Conservation (phyloP, 805 yeast genomes). For the Phaffomyces opuntiae region DNA sequence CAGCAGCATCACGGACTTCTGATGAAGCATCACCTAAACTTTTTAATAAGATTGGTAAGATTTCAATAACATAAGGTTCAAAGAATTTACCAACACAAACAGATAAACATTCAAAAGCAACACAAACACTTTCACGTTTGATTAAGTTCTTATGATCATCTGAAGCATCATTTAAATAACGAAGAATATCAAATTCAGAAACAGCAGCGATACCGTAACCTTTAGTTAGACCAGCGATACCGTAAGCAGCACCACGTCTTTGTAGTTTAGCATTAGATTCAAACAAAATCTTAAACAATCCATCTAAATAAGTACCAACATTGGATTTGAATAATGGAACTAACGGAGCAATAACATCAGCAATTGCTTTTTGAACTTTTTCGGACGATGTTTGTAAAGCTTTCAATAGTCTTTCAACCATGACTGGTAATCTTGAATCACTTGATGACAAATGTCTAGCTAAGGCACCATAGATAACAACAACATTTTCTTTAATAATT, state of each 20-base stretch:
- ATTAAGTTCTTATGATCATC: conserved; percentile 75
- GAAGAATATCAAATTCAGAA: conserved; percentile 67
- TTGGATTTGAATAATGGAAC: conserved; percentile 49
- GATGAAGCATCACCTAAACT: conserved; percentile 78
- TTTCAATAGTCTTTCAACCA: conserved; percentile 60
- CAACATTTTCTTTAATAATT: conserved; percentile 66
- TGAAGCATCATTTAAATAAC: conserved; percentile 71
- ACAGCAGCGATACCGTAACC: conserved; percentile 83
- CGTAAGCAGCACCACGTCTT: conserved; percentile 93
- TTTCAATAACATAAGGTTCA: conserved; percentile 91
- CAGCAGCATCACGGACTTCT: conserved; percentile 87
- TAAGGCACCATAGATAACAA: conserved; percentile 83
- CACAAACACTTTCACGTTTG: conserved; percentile 81
- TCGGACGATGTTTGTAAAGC: conserved; percentile 86
- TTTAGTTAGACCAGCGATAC: conserved; percentile 86
- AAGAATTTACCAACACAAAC: conserved; percentile 66
- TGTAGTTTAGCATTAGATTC: conserved; percentile 35
- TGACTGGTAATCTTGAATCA: conserved; percentile 59
- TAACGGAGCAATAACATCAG: conserved; percentile 81
- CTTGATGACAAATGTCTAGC: conserved; percentile 71
- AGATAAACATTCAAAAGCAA: conserved; percentile 80
- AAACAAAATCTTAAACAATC: conserved; percentile 54
- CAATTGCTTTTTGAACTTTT: conserved; percentile 81
- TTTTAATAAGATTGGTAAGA: conserved; percentile 72
- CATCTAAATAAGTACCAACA: conserved; percentile 48